Base-by-base conservation (phyloP, 2,329 filamentous ascomycete species). In the Aureobasidium musti region DNA sequence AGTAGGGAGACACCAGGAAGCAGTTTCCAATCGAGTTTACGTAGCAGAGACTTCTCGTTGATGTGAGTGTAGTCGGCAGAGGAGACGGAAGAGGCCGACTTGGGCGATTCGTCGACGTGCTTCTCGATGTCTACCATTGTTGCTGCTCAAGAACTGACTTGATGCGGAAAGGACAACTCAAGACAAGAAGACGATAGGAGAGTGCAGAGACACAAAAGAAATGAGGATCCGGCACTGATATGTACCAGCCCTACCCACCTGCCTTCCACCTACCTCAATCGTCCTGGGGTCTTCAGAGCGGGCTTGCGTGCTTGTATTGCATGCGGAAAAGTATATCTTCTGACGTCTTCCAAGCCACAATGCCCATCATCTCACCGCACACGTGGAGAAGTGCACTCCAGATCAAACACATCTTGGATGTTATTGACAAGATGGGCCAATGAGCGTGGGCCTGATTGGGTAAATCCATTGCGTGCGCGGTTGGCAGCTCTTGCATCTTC, bases 11-110 rank as follows among this genome's bases (percentile, higher is more conserved):
- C 76, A 7, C 77, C 77, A 13, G 80, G 80, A 1, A 82, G 70
- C 14, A 82, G 71, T 64, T 76, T 76, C 13, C 72, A 59, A 37
- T 77, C 82, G 49, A 82, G 83, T 79, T 84, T 90, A 11, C 87
- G 79, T 7, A 90, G 71, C 1, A 91, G 76, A 0, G 79, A 77
- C 47, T 80, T 83, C 72, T 89, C 87, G 65, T 85, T 83, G 37
- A 89, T 73, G 45, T 75, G 73, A 6, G 71, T 74, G 21, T 14
- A 52, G 35, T 81, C 78, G 26, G 47, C 35, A 14, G 41, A 50
- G 19, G 45, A 28, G 45, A 50, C 23, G 21, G 39, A 52, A 23
- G 47, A 47, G 3, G 65, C 57, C 6, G 49, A 1, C 28, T 54
- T 35, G 17, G 56, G 63, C 8, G 39, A 45, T 10, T 47, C 28